Base-by-base conservation (phyloP, 2,329 filamentous ascomycete genomes). In the Stemphylium lycopersici region DNA sequence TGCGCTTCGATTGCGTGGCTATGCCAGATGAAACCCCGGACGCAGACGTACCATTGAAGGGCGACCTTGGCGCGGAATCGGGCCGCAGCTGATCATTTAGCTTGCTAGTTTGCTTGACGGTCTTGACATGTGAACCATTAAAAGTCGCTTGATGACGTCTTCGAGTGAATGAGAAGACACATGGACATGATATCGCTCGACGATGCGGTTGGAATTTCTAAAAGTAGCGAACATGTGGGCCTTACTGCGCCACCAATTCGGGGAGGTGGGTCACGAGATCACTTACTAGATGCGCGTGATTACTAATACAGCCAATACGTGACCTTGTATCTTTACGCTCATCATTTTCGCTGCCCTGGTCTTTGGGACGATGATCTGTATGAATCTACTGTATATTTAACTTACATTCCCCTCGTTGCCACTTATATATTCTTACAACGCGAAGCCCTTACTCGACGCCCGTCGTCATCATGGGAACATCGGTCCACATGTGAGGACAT, bases 401-500 rank as follows among this genome's bases (percentile, higher is more conserved):
- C 11, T 29, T 29, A 10, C 10, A 10, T 29, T 29, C 22, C 22
- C 22, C 22, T 29, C 26, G 26, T 29, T 40, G 3, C 12, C 22
- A 12, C 24, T 7, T 31, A 3, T 26, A 11, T 31, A 38, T 32
- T 26, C 22, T 16, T 31, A 29, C 33, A 41, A 38, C 15, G 6
- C 5, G 8, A 29, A 16, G 24, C 31, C 32, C 41, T 41, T 15
- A 8, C 32, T 26, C 41, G 3, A 39, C 36, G 20, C 3, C 16
- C 10, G 26, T 4, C 44, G 12, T 12, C 16, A 41, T 47, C 43
- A 68, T 11, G 67, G 70, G 56, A 72, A 74, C 69, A 73, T 72
- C 3, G 72, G 71, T 3, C 71, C 70, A 36, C 71, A 74, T 3
- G 68, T 73, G 22, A 75, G 63, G n/a, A 74, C 65, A 39, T 74